Evolutionary conservation across 306 rosid species (phyloP), one percentile per base, ranked within the genome.

Genomic region (Arachis stenosperma): DNA sequence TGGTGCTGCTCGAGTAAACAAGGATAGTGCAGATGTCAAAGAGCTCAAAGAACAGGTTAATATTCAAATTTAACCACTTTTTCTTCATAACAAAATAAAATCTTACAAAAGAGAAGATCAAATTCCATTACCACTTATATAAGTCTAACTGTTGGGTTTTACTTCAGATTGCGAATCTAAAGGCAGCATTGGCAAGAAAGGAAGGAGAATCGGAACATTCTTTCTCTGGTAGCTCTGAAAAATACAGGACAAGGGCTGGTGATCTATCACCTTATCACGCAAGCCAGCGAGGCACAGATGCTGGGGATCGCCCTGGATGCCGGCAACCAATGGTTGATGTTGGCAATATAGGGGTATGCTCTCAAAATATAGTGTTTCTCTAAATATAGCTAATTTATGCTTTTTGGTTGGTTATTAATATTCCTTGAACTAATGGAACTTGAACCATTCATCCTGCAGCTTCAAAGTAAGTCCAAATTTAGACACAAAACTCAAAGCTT

Each of bases 1-100:
- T 37, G 99, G 99, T 53, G 92, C 97, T 74, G 97, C 99, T 65
- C 85, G 78, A 76, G 96, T 91, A 67, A 94, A 94, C 90, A 94
- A 87, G 71, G 99, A 91, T 82, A 66, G 84, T 75, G 12, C 85
- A 42, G 97, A 94, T 81, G 95, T 91, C 51, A 94, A 87, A 74
- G 97, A 89, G 68, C 97, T 94, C 79, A 94, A 89, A 84, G 97
- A 91, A 50, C 96, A 94, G 95, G 99, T 87, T 61, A 67, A 8
- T 44, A 37, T 64, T 50, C 73, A 69, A 67, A 68, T 62, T 74
- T 13, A 73, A 56, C 59, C 10, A 67, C 44, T 6, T 15, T 5
- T 36, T 67, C 53, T 48, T 64, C 8, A 9, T 61, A 58, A 46
- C 14, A 33, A 33, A 33, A 33, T 33, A 33, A 33, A 71, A 42